Percentiles rank a stretch among this genome's conserved stretches.
Evolutionary conservation across 805 yeast genomes (phyloP).

Genomic region (Starmerella stellata): DNA sequence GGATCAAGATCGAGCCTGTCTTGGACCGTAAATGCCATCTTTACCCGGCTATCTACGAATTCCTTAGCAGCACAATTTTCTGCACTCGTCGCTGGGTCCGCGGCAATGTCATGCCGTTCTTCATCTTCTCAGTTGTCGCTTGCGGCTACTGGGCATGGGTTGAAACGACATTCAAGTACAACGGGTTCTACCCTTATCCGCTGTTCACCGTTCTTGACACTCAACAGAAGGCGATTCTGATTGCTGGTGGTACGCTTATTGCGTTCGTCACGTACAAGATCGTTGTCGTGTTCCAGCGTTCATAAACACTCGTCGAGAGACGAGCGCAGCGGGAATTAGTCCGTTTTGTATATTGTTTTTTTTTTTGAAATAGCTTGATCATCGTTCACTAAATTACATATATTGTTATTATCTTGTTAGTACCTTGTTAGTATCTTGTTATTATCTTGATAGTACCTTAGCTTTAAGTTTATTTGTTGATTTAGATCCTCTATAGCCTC

Average conservation of each 20-base stretch:
- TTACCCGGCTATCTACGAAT: slow-evolving; percentile 19
- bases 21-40: slow-evolving; percentile 21
- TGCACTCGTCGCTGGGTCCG: slow-evolving; percentile 17
- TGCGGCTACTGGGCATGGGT: slow-evolving; percentile 24
- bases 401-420: no score
- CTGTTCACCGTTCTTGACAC: slow-evolving; percentile 16
- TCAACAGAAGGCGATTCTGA: slow-evolving; percentile 15
- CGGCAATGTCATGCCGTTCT: slow-evolving; percentile 12
- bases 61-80: slow-evolving; percentile 17
- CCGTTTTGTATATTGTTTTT: no score
- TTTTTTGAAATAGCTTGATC: no score
- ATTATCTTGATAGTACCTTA: no score
- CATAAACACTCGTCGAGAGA: no score
- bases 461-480: no score
- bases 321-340: no score
- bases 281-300: slow-evolving; percentile 15
- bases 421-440: no score
- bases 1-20: slow-evolving; percentile 12
- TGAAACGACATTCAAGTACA: slow-evolving; percentile 17
- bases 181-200: slow-evolving; percentile 24
- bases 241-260: slow-evolving; percentile 14
- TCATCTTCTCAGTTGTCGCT: slow-evolving; percentile 13
- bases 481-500: no score
- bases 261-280: slow-evolving; percentile 12
- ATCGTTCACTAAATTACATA: no score